phyloP scores from a whole-genome alignment of 163 green algal species.

The Chloromonas sp. region DNA sequence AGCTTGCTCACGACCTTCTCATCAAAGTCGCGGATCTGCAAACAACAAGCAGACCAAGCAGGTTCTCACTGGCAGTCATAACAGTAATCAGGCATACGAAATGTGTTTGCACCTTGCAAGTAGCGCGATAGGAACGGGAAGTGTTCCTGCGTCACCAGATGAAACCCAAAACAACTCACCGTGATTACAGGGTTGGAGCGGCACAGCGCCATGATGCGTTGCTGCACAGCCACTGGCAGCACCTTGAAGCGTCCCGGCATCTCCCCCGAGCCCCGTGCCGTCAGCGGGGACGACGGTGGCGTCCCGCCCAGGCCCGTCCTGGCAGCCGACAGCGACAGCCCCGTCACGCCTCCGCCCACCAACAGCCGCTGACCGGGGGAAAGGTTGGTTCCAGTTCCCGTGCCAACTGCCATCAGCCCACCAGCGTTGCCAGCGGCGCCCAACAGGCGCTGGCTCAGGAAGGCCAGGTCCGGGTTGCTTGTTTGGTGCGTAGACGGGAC shows the following conservation, averaged over 20 bases:
- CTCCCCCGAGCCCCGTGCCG: neutral
- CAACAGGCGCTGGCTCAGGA: too few relatives aligned
- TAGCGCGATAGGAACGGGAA: neutral
- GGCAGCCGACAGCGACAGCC: too few relatives aligned
- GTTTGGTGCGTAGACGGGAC: too few relatives aligned
- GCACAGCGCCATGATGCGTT: slow-evolving; percentile 9
- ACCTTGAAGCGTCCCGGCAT: slow-evolving; percentile 16
- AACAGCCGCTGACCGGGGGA: too few relatives aligned
- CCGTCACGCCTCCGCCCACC: too few relatives aligned
- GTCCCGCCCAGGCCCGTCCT: too few relatives aligned
- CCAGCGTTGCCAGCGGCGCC: too few relatives aligned
- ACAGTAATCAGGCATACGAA: neutral
- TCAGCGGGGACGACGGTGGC: neutral
- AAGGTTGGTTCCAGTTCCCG: too few relatives aligned
- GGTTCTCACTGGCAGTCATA: neutral
- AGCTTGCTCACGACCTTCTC: slow-evolving; percentile 40
- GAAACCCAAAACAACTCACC: neutral
- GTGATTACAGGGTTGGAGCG: slow-evolving; percentile 11
- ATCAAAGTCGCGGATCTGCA: slow-evolving; percentile 39
- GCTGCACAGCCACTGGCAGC: slow-evolving; percentile 11
- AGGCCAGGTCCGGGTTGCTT: too few relatives aligned
- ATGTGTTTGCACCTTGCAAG: neutral
- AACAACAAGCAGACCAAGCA: neutral
- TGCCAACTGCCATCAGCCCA: too few relatives aligned
- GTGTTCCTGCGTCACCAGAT: neutral